These are phyloP conservation scores for Nitzschia putrida DNA, from an alignment of 108 stramenopile species.

Conservation along the genomic window DNA sequence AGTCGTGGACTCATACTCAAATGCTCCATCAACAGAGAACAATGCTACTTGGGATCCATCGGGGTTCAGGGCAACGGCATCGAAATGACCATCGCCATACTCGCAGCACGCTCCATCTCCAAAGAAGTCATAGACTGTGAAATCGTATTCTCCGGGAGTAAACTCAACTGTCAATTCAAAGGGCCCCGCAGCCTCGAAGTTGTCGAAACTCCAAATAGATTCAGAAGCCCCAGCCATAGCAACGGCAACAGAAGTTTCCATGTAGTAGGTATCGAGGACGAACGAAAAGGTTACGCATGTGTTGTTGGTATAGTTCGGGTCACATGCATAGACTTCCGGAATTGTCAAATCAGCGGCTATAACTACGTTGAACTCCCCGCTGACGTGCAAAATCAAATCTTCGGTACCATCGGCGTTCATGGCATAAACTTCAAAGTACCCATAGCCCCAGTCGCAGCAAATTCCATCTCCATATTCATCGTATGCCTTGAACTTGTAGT, in stretches of 20 bases:
- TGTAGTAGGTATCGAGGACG: too few relatives aligned
- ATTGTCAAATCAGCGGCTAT: neutral
- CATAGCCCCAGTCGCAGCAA: neutral
- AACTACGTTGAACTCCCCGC: neutral
- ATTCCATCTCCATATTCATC: conserved; percentile 8
- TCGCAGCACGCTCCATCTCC: conserved; percentile 7
- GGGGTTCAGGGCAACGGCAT: neutral
- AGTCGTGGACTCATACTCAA: neutral
- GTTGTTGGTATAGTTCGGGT: too few relatives aligned
- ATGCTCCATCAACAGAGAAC: neutral
- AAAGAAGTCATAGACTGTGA: neutral
- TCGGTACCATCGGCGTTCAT: neutral
- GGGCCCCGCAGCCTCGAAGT: neutral
- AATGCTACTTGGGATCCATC: neutral
- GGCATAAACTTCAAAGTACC: conserved; percentile 5
- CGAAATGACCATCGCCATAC: conserved; percentile 1
- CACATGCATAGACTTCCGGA: neutral
- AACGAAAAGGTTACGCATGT: too few relatives aligned
- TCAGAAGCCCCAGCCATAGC: too few relatives aligned
- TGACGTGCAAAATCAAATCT: neutral
- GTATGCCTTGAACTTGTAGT: neutral
- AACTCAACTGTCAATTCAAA: neutral
- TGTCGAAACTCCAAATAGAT: neutral
- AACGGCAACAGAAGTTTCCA: too few relatives aligned
- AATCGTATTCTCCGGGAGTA: neutral